Conservation (phyloP, 1,139 yeast species). For the Yamadazyma triangularis region DNA sequence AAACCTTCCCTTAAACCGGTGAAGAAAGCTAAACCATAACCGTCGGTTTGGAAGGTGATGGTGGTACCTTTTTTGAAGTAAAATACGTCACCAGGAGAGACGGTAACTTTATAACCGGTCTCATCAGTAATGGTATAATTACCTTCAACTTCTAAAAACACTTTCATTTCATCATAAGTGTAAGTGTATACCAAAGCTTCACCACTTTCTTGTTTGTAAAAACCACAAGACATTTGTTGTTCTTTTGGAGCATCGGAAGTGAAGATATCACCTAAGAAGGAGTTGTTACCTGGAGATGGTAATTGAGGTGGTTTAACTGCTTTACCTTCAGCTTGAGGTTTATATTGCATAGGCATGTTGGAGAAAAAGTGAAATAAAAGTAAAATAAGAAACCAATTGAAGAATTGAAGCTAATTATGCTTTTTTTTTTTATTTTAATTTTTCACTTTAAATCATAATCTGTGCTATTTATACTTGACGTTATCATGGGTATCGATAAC, state of each 20-base stretch:
- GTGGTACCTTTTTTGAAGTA: slow-evolving; percentile 65
- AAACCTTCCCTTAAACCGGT: slow-evolving; percentile 56
- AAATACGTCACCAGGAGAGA: slow-evolving; percentile 63
- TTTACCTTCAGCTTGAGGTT: slow-evolving; percentile 50
- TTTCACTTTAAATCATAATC: too few relatives aligned
- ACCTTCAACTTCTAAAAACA: slow-evolving; percentile 62
- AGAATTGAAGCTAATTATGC: background rate
- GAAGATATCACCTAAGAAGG: slow-evolving; percentile 62
- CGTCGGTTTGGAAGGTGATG: slow-evolving; percentile 62
- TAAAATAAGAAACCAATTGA: background rate
- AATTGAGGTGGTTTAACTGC: slow-evolving; percentile 54
- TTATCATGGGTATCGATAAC: background rate
- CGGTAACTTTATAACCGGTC: slow-evolving; percentile 53
- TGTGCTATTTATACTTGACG: too few relatives aligned
- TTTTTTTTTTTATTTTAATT: background rate
- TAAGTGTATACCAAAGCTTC: slow-evolving; percentile 62
- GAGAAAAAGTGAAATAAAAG: background rate
- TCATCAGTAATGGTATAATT: slow-evolving; percentile 59
- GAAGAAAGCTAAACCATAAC: slow-evolving; percentile 63
- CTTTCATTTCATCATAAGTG: slow-evolving; percentile 68
- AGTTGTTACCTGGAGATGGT: slow-evolving; percentile 56
- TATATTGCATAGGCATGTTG: slow-evolving; percentile 58
- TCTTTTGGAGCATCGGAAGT: slow-evolving; percentile 57
- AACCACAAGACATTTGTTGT: slow-evolving; percentile 58
- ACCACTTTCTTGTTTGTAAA: slow-evolving; percentile 64